A percentile compares a stretch with the other conserved stretches of the same genome.
Conservation (phyloP, 352 stramenopile species). For the Pythium pyrilobum region DNA sequence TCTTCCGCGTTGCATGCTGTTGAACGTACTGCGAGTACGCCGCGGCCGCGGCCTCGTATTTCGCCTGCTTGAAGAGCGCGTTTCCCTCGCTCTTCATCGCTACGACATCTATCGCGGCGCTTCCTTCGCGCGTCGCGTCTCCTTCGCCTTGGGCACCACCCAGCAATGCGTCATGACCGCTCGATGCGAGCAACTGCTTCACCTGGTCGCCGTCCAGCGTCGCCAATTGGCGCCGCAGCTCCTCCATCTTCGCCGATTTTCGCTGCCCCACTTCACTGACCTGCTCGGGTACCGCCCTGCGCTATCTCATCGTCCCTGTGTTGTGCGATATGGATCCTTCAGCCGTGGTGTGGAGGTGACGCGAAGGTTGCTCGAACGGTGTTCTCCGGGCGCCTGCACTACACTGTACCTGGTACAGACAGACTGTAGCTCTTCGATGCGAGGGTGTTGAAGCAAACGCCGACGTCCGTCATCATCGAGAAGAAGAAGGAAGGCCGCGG, state of each 20-base stretch:
- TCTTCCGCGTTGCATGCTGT: no score
- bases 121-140: background rate
- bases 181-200: constrained; percentile 21
- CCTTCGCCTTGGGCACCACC: background rate
- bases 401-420: background rate
- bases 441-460: constrained; percentile 7
- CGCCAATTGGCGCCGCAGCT: constrained; percentile 24
- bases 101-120: constrained; percentile 8
- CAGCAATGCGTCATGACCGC: constrained; percentile 30
- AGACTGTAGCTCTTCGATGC: constrained; percentile 2
- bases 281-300: no score
- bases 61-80: constrained; percentile 34
- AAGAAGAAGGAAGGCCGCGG: no score
- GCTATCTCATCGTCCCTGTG: no score
- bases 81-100: constrained; percentile 48
- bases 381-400: background rate
- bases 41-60: constrained; percentile 28
- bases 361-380: constrained; percentile 23
- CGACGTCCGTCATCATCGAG: background rate
- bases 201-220: constrained; percentile 27
- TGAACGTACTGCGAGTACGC: constrained; percentile 40
- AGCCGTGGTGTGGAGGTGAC: constrained; percentile 3
- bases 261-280: no score
- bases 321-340: background rate
- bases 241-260: constrained; percentile 17